These are phyloP conservation scores for Geosmithia putterillii DNA, from an alignment of 2,329 filamentous ascomycete genomes.

Conservation along the genomic window DNA sequence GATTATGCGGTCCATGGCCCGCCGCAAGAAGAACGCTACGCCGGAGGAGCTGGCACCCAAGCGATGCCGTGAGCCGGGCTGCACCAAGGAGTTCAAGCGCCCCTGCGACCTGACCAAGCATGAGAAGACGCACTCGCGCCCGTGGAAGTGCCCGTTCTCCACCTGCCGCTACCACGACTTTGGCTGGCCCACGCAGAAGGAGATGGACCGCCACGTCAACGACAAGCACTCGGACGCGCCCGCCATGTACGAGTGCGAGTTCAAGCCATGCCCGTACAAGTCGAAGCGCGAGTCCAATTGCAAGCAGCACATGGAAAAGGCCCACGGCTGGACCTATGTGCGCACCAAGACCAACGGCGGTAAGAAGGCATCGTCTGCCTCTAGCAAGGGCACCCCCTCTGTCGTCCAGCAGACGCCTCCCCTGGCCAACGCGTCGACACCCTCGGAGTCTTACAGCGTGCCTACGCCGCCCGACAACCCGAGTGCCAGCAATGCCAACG, in stretches of 20 bases:
- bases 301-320: slow-evolving; percentile 98
- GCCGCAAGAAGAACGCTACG: slow-evolving; percentile 84
- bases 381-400: slow-evolving; percentile 21
- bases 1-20: slow-evolving; percentile 85
- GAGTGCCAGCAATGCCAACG: slow-evolving; percentile 11
- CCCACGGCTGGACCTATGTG: slow-evolving; percentile 80
- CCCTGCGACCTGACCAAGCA: slow-evolving; percentile 98
- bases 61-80: slow-evolving; percentile 62
- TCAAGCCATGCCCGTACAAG: slow-evolving; percentile 75
- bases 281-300: slow-evolving; percentile 95
- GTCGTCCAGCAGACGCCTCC: slow-evolving; percentile 42
- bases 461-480: slow-evolving; percentile 46
- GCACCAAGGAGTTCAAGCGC: slow-evolving; percentile 87
- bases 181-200: slow-evolving; percentile 96
- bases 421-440: slow-evolving; percentile 49
- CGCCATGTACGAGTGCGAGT: slow-evolving; percentile 72
- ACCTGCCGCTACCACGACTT: slow-evolving; percentile 83
- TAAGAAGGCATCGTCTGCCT: slow-evolving; percentile 23
- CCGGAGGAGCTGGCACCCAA: slow-evolving; percentile 73
- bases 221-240: slow-evolving; percentile 84
- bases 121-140: slow-evolving; percentile 92
- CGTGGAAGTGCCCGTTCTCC: slow-evolving; percentile 78
- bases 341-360: slow-evolving; percentile 88
- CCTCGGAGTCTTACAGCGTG: slow-evolving; percentile 39
- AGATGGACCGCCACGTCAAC: slow-evolving; percentile 89